Evolutionary conservation across 2,329 filamentous ascomycete species (phyloP).

Genomic region (Apiospora hydei): DNA sequence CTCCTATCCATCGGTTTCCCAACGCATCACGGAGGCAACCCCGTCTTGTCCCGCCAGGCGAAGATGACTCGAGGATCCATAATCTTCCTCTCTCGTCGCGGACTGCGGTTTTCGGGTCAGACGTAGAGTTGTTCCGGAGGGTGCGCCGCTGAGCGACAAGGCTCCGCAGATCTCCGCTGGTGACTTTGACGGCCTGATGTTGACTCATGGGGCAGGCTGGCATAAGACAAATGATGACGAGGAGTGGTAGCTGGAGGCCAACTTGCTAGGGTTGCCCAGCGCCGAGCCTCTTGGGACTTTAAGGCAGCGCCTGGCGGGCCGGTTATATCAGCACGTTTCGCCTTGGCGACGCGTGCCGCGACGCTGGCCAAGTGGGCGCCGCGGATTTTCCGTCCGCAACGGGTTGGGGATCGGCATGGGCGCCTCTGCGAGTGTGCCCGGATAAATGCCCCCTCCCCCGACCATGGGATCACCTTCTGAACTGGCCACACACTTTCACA

Average conservation of each 20-base stretch:
- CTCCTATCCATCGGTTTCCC: not conserved
- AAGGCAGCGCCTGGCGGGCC: slow-evolving; percentile 7
- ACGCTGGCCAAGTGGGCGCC: not conserved
- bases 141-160: not conserved
- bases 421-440: slow-evolving; percentile 4
- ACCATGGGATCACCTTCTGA: not conserved
- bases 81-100: slow-evolving; percentile 19
- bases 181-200: not conserved
- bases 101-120: not conserved
- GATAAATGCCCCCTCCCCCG: not conserved
- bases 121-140: not conserved
- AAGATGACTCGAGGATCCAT: not conserved
- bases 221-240: not conserved
- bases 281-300: slow-evolving; percentile 24
- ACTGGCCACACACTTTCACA: not conserved
- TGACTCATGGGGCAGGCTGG: not conserved
- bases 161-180: not conserved
- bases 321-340: not conserved
- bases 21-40: not conserved
- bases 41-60: not conserved
- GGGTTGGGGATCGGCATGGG: slow-evolving; percentile 1
- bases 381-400: not conserved
- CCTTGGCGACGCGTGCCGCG: slow-evolving; percentile 1
- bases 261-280: not conserved
- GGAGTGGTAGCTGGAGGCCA: not conserved